Conservation (phyloP, 2,329 filamentous ascomycete species). For the Calonectria pseudoreteaudii region DNA sequence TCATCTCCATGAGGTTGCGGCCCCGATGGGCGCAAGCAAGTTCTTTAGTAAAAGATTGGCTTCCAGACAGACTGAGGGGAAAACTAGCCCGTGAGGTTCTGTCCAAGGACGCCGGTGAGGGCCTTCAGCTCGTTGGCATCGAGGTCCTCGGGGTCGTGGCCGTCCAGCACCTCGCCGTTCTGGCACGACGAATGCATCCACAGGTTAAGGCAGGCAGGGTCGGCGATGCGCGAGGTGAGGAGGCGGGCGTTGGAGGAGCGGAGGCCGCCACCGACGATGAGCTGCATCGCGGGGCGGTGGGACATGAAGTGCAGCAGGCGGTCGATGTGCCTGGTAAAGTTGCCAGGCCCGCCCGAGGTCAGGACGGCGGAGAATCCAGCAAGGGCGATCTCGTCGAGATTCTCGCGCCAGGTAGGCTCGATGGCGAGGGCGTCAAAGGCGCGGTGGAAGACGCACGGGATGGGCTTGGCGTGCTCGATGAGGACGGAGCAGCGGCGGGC, state of each 20-base stretch:
- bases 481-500: slow-evolving; percentile 53
- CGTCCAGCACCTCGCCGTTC: background rate
- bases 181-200: slow-evolving; percentile 62
- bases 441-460: slow-evolving; percentile 65
- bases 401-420: slow-evolving; percentile 28
- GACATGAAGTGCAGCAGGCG: slow-evolving; percentile 52
- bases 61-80: slow-evolving; percentile 44
- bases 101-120: slow-evolving; percentile 37
- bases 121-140: slow-evolving; percentile 41
- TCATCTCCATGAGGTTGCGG: background rate
- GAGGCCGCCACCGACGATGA: slow-evolving; percentile 66
- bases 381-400: slow-evolving; percentile 49
- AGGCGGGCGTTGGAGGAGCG: slow-evolving; percentile 53
- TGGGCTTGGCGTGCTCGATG: slow-evolving; percentile 54
- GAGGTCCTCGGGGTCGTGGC: slow-evolving; percentile 37
- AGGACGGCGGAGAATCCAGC: slow-evolving; percentile 65
- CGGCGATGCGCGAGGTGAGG: slow-evolving; percentile 44
- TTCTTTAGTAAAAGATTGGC: slow-evolving; percentile 27
- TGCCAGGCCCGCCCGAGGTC: slow-evolving; percentile 63
- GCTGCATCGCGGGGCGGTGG: slow-evolving; percentile 51
- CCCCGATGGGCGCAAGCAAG: background rate
- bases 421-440: slow-evolving; percentile 64
- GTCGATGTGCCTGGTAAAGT: slow-evolving; percentile 53
- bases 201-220: slow-evolving; percentile 36
- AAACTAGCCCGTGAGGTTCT: slow-evolving; percentile 41